phyloP scores from a whole-genome alignment of 1,284 basidiomycete genomes.

The Trichosporon sp. region DNA sequence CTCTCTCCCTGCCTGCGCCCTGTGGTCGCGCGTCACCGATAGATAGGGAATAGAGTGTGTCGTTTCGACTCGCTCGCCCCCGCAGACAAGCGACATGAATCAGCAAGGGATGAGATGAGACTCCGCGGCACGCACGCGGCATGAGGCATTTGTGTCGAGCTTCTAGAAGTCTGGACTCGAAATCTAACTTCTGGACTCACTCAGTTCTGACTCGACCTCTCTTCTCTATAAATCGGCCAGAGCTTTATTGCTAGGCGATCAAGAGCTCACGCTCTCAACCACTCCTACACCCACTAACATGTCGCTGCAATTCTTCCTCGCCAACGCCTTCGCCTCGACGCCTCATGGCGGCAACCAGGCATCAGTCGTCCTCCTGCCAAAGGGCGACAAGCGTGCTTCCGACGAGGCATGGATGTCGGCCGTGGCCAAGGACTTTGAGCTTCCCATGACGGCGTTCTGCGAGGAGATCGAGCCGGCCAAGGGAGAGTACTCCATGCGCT shows the following conservation, averaged over 20 bases:
- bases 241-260: too few relatives aligned
- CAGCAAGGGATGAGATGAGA: too few relatives aligned
- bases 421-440: conserved; percentile 30
- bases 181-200: too few relatives aligned
- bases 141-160: too few relatives aligned
- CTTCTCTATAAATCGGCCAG: too few relatives aligned
- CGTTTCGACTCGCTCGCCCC: background rate
- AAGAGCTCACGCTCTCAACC: too few relatives aligned
- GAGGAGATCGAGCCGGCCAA: conserved; percentile 10
- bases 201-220: too few relatives aligned
- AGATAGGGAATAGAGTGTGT: too few relatives aligned
- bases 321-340: conserved; percentile 34
- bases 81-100: background rate
- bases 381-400: conserved; percentile 12
- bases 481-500: conserved; percentile 19
- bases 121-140: too few relatives aligned
- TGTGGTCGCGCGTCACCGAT: background rate
- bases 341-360: conserved; percentile 37
- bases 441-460: conserved; percentile 33
- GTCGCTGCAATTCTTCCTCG: conserved; percentile 24
- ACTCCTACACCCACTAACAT: background rate
- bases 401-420: conserved; percentile 25
- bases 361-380: conserved; percentile 31
- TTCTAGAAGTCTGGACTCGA: too few relatives aligned
- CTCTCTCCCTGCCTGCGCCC: too few relatives aligned